Conservation (phyloP, 768 basidiomycete species). For the Flagelloscypha sp. region DNA sequence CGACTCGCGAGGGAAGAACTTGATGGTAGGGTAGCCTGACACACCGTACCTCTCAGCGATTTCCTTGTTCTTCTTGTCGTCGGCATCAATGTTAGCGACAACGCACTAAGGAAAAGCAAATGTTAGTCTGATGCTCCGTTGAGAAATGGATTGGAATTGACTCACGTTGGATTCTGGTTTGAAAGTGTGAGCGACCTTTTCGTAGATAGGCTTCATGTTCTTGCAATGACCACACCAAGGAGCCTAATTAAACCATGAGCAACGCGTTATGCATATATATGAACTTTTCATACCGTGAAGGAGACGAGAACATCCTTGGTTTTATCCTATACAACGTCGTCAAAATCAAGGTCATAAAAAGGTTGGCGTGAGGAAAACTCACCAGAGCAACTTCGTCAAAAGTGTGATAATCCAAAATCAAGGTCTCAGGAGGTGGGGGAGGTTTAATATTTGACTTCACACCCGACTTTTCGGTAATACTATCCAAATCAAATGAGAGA, state of each 20-base stretch:
- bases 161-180: conserved; percentile 65
- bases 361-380: conserved; percentile 10
- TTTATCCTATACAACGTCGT: conserved; percentile 34
- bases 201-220: conserved; percentile 76
- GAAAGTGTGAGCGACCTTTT: conserved; percentile 78
- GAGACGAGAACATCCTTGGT: conserved; percentile 80
- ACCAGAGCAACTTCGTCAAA: conserved; percentile 74
- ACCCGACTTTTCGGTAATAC: conserved; percentile 66
- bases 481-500: conserved; percentile 19
- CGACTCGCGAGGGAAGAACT: conserved; percentile 79
- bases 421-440: conserved; percentile 65
- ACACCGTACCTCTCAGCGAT: conserved; percentile 69
- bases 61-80: conserved; percentile 70
- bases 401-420: conserved; percentile 58
- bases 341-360: conserved; percentile 4
- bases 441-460: conserved; percentile 85
- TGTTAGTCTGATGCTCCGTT: conserved; percentile 2
- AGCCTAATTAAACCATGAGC: conserved; percentile 27
- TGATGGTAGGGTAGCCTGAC: conserved; percentile 84
- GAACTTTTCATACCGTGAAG: conserved; percentile 50
- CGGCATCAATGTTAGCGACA: conserved; percentile 87
- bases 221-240: conserved; percentile 97
- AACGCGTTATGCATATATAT: conserved; percentile 4
- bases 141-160: conserved; percentile 4
- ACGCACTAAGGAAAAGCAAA: conserved; percentile 50